A percentile compares a stretch with the other conserved stretches of the same genome.
Conservation (phyloP, 441 rosid genomes). For the Croton setiger region DNA sequence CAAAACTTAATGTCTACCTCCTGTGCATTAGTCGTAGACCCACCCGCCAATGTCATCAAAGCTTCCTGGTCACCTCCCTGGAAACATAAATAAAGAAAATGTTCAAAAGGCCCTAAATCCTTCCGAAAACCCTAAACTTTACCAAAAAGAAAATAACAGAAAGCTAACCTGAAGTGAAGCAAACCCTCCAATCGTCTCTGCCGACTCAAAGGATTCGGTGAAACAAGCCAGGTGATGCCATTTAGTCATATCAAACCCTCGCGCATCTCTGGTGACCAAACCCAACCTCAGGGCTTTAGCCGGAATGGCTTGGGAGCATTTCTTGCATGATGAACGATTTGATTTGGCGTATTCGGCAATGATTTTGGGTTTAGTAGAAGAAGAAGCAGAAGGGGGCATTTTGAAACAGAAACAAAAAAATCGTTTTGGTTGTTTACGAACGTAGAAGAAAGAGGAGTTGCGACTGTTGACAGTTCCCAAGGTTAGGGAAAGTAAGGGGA, state of each 20-base stretch:
- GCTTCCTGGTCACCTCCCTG: conserved; percentile 76
- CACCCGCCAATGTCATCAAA: conserved; percentile 47
- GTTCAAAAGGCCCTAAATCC: neutral
- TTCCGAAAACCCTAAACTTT: neutral
- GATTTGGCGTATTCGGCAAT: conserved; percentile 84
- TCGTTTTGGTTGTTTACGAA: neutral
- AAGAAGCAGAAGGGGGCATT: conserved; percentile 9
- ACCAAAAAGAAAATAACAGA: neutral
- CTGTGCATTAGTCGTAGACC: conserved; percentile 24
- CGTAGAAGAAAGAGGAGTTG: neutral
- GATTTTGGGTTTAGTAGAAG: conserved; percentile 33
- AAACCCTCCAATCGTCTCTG: conserved; percentile 54
- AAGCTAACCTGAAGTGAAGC: conserved; percentile 48
- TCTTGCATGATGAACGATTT: conserved; percentile 70
- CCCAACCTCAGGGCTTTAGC: conserved; percentile 63
- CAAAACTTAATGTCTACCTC: conserved; percentile 30
- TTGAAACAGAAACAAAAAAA: conserved; percentile 5
- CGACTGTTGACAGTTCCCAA: neutral
- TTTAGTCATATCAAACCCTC: conserved; percentile 66
- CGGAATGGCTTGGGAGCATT: conserved; percentile 51
- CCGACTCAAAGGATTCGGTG: conserved; percentile 32
- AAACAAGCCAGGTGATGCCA: conserved; percentile 82
- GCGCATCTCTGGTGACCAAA: conserved; percentile 48
- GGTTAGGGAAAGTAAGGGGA: neutral
- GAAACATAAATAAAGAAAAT: conserved; percentile 20